Evolutionary conservation across 1,139 yeast species (phyloP).

Genomic region (Pichia sp.): DNA sequence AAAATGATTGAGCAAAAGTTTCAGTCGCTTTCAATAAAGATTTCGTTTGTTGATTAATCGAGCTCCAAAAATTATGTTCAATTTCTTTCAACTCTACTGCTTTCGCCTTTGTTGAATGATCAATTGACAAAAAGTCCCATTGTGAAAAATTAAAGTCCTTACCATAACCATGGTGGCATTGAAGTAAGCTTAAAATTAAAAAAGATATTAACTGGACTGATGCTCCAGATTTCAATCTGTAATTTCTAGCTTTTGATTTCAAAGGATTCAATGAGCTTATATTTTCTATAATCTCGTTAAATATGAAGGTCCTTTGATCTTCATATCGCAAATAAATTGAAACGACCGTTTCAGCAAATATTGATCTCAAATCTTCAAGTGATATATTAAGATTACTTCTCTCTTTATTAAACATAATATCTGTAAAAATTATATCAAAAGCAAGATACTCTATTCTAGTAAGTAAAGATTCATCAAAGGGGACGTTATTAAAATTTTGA

Average conservation of each 20-base stretch:
- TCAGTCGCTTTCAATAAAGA: constrained; percentile 23
- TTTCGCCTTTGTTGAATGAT: constrained; percentile 12
- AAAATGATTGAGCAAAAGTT: constrained; percentile 36
- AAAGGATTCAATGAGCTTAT: constrained; percentile 43
- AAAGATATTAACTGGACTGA: constrained; percentile 44
- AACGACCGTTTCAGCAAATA: constrained; percentile 36
- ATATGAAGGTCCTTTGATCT: constrained; percentile 51
- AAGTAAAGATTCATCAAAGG: constrained; percentile 40
- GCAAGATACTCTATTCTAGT: constrained; percentile 49
- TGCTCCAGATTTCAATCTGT: constrained; percentile 38
- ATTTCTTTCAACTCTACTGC: constrained; percentile 13
- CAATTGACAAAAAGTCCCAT: constrained; percentile 18
- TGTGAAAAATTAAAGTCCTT: constrained; percentile 23
- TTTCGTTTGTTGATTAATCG: constrained; percentile 8
- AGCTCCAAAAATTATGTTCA: constrained; percentile 11
- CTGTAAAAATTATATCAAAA: constrained; percentile 32
- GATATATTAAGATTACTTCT: constrained; percentile 27
- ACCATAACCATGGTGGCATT: constrained; percentile 32
- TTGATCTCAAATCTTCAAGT: constrained; percentile 32
- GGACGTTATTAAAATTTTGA: constrained; percentile 13
- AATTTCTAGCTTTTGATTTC: constrained; percentile 39
- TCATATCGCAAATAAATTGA: constrained; percentile 40
- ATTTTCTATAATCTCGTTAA: constrained; percentile 53
- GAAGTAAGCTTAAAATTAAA: constrained; percentile 41
- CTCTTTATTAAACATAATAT: constrained; percentile 4